Base-by-base conservation (phyloP, 306 rosid genomes). In the Cercis canadensis region DNA sequence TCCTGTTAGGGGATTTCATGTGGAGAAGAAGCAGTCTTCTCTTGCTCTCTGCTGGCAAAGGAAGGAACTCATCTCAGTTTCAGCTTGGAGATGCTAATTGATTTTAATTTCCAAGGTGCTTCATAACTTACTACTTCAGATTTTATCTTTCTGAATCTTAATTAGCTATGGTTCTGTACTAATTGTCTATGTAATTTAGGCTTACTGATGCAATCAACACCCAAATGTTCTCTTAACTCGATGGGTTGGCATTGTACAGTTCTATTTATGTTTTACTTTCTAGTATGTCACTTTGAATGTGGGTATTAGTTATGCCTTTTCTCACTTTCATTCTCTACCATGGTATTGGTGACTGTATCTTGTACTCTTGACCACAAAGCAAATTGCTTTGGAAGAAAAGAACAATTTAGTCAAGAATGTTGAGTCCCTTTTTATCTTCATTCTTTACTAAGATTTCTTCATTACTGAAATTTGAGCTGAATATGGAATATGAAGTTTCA, bases 21-120 rank as follows among this genome's bases (percentile, higher is more conserved):
- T 92, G 11, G 97, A 92, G 80, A 88, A 89, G 86, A 84, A 82
- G 51, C 87, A 86, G 33, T 81, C 96, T 5, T 87, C 96, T 15
- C 93, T 93, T 67, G 85, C 74, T 67, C 85, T 93, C 24, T 88
- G 87, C 83, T 93, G 98, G 98, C 97, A 93, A 78, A 55, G 87
- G 21, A 93, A 90, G 74, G 98, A 93, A 76, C 98, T 93, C 2
- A 45, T 89, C 74, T 80, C 96, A 0, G 81, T 74, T 79, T 88
- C 98, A 2, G 86, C 90, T 34, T 93, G 98, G 98, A 86, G 89
- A 78, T 90, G 96, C 84, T 90, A 81, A 85, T 16, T 67, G 57
- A 71, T 67, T 68, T 66, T 75, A 46, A 62, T 65, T 70, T 64
- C 57, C 24, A 75, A 84, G 87, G 93, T 87, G 81, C 85, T 78